Conservation (phyloP, 352 stramenopile genomes). For the Globisporangium megalacanthum region DNA sequence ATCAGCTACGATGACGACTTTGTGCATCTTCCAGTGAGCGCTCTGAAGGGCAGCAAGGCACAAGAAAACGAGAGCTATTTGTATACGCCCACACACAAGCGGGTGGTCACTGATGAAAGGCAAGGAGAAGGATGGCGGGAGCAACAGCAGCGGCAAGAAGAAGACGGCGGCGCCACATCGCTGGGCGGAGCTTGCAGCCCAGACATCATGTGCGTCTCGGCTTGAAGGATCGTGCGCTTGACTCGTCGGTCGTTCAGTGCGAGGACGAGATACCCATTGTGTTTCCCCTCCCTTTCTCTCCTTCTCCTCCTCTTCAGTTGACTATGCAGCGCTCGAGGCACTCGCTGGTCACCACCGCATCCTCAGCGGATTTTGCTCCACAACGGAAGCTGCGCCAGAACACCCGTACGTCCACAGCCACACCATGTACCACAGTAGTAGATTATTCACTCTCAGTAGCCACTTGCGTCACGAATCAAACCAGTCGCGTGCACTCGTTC, state of each 20-base stretch:
- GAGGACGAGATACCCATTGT: not conserved
- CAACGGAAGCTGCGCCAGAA: conserved; percentile 3
- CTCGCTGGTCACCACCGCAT: conserved; percentile 37
- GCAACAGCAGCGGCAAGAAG: conserved; percentile 4
- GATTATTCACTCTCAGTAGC: no score
- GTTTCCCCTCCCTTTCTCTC: not conserved
- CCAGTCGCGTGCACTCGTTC: no score
- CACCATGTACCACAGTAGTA: no score
- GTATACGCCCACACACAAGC: not conserved
- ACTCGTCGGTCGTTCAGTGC: no score
- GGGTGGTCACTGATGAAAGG: not conserved
- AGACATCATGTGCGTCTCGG: conserved; percentile 28
- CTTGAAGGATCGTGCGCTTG: not conserved
- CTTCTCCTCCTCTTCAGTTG: conserved; percentile 19
- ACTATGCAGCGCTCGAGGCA: conserved; percentile 25
- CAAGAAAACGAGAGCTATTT: not conserved
- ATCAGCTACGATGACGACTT: conserved; percentile 24
- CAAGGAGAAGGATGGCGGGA: conserved; percentile 18
- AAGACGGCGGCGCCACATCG: conserved; percentile 20
- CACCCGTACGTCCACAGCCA: conserved; percentile 1
- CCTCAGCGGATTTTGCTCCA: conserved; percentile 37
- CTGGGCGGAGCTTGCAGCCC: conserved; percentile 26
- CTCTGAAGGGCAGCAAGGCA: not conserved
- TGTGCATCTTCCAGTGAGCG: conserved; percentile 22
- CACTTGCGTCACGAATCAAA: not conserved